These are phyloP conservation scores for Glaciozyma martinii DNA, from an alignment of 768 basidiomycete genomes.

Conservation along the genomic window DNA sequence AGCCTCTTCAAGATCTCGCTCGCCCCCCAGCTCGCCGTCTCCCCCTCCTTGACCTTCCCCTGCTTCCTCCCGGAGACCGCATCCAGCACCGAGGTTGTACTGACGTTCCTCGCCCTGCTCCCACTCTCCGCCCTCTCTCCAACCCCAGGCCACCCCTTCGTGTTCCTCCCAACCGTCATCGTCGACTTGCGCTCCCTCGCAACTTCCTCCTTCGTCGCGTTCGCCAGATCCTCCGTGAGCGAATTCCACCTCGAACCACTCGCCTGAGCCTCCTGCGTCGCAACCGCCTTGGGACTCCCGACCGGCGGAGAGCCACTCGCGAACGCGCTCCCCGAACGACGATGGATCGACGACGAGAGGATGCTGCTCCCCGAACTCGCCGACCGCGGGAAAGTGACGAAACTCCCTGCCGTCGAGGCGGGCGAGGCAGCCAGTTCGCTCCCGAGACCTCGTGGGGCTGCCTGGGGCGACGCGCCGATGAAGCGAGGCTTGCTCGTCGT, in stretches of 20 bases:
- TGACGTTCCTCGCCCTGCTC: neutral
- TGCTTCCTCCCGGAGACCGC: neutral
- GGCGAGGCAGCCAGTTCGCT: slow-evolving; percentile 11
- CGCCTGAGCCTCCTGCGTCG: slow-evolving; percentile 22
- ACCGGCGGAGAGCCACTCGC: neutral
- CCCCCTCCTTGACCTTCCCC: neutral
- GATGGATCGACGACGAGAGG: slow-evolving; percentile 21
- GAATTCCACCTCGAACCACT: slow-evolving; percentile 16
- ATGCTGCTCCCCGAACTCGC: slow-evolving; percentile 18
- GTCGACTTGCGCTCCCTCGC: neutral
- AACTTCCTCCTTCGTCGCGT: neutral
- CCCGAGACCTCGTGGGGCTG: neutral
- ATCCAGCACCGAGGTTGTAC: neutral
- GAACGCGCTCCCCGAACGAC: neutral
- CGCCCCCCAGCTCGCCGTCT: slow-evolving; percentile 35
- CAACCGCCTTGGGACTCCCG: slow-evolving; percentile 7
- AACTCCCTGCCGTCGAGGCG: slow-evolving; percentile 15
- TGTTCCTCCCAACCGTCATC: neutral
- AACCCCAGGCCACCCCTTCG: neutral
- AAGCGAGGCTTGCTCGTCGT: neutral
- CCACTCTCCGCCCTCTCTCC: neutral
- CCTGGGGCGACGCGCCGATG: neutral
- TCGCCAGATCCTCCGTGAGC: slow-evolving; percentile 6
- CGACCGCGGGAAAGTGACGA: slow-evolving; percentile 10
- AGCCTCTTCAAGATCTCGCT: slow-evolving; percentile 1